phyloP scores from a whole-genome alignment of 1,284 basidiomycete genomes.

The Apiotrichum brassicae region DNA sequence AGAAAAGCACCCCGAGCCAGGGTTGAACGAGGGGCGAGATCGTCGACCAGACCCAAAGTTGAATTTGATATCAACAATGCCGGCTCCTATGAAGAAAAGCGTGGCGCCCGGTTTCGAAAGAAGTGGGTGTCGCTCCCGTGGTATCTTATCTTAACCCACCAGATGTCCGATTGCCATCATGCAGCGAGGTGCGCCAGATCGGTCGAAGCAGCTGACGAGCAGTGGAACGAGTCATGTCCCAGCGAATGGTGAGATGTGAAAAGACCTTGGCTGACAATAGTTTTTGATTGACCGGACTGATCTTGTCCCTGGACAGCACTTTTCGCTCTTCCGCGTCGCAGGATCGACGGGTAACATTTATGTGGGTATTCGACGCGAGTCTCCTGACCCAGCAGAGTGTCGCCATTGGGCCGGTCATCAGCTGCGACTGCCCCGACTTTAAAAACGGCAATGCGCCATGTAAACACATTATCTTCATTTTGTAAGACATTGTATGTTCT shows the following conservation, averaged over 20 bases:
- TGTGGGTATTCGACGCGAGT: neutral
- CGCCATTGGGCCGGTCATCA: constrained; percentile 12
- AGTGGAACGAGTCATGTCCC: constrained; percentile 31
- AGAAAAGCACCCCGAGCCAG: too few species aligned
- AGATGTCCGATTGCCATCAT: constrained; percentile 1
- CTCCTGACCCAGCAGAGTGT: constrained; percentile 24
- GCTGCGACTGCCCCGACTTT: constrained; percentile 37
- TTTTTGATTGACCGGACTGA: constrained; percentile 25
- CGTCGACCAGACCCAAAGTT: too few species aligned
- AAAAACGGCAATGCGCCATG: constrained; percentile 33
- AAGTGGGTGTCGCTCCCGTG: neutral
- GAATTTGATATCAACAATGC: too few species aligned
- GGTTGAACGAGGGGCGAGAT: too few species aligned
- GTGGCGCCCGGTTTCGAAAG: neutral
- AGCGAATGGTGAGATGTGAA: constrained; percentile 26
- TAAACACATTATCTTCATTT: constrained; percentile 41
- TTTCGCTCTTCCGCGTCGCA: constrained; percentile 22
- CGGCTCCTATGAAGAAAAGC: neutral
- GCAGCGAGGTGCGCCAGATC: neutral
- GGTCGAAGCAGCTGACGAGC: neutral
- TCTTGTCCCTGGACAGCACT: too few species aligned
- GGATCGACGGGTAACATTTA: constrained; percentile 8
- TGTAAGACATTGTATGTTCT: constrained; percentile 15
- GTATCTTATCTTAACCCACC: neutral
- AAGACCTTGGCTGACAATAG: constrained; percentile 1